phyloP scores from a whole-genome alignment of 257 asterid species.

The Penstemon newberryi region DNA sequence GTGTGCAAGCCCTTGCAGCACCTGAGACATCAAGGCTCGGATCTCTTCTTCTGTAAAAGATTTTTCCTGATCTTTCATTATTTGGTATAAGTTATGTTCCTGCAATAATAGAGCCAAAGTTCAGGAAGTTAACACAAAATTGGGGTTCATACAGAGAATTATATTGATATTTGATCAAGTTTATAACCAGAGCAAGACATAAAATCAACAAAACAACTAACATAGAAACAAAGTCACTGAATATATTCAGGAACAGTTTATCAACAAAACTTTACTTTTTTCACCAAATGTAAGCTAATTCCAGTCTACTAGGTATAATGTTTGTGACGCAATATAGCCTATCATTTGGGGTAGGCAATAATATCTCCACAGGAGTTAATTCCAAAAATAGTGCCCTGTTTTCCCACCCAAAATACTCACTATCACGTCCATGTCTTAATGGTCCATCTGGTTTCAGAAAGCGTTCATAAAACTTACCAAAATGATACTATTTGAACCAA shows the following conservation, averaged over 20 bases:
- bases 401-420: not conserved
- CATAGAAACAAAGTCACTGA: not conserved
- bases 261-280: not conserved
- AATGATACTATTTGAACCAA: not conserved
- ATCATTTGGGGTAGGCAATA: not conserved
- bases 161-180: not conserved
- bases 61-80: slow-evolving; percentile 67
- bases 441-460: not conserved
- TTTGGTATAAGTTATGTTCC: slow-evolving; percentile 87
- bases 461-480: not conserved
- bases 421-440: not conserved
- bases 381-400: not conserved
- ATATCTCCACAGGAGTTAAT: not conserved
- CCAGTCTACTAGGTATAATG: not conserved
- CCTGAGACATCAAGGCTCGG: slow-evolving; percentile 77
- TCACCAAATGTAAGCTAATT: not conserved
- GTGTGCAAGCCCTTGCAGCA: slow-evolving; percentile 85
- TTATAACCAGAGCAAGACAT: slow-evolving; percentile 11
- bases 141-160: not conserved
- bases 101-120: slow-evolving; percentile 33
- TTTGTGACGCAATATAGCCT: not conserved
- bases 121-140: slow-evolving; percentile 20
- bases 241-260: slow-evolving; percentile 2
- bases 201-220: not conserved
- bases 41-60: slow-evolving; percentile 81